Conservation (phyloP, 2,329 filamentous ascomycete genomes). For the Colletotrichum incanum region DNA sequence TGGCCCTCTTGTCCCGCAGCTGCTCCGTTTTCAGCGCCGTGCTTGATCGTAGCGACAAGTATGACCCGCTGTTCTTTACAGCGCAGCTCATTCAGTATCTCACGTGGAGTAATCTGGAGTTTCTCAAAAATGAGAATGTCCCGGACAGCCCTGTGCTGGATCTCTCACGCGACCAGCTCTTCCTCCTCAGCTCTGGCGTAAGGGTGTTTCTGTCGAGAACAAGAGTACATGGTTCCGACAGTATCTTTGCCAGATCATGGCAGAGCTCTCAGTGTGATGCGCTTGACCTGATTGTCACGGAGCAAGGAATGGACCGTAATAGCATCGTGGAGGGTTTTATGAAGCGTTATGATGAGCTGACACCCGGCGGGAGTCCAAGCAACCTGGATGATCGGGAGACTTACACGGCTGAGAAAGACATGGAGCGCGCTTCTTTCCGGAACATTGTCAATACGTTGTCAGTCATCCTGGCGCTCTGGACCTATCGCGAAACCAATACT, state of each 20-base stretch:
- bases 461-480: conserved; percentile 41
- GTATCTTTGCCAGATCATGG: conserved; percentile 43
- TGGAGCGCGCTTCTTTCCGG: conserved; percentile 45
- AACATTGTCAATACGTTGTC: conserved; percentile 43
- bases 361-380: not conserved
- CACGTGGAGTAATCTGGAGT: conserved; percentile 49
- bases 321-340: conserved; percentile 44
- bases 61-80: conserved; percentile 45
- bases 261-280: conserved; percentile 45
- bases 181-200: conserved; percentile 49
- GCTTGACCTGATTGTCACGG: conserved; percentile 42
- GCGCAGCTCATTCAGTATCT: conserved; percentile 51
- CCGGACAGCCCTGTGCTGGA: conserved; percentile 37
- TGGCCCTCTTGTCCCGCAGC: conserved; percentile 46
- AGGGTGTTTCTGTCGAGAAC: conserved; percentile 32
- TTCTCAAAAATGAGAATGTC: conserved; percentile 43
- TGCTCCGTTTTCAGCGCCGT: conserved; percentile 46
- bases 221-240: conserved; percentile 31
- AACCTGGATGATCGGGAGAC: too few species aligned
- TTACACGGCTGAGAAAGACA: not conserved
- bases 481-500: conserved; percentile 4
- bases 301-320: conserved; percentile 42
- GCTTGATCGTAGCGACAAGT: conserved; percentile 37
- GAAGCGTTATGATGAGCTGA: conserved; percentile 46
- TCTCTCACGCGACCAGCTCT: conserved; percentile 48